These are phyloP conservation scores for Suillus plorans DNA, from an alignment of 768 basidiomycete species.

Conservation along the genomic window DNA sequence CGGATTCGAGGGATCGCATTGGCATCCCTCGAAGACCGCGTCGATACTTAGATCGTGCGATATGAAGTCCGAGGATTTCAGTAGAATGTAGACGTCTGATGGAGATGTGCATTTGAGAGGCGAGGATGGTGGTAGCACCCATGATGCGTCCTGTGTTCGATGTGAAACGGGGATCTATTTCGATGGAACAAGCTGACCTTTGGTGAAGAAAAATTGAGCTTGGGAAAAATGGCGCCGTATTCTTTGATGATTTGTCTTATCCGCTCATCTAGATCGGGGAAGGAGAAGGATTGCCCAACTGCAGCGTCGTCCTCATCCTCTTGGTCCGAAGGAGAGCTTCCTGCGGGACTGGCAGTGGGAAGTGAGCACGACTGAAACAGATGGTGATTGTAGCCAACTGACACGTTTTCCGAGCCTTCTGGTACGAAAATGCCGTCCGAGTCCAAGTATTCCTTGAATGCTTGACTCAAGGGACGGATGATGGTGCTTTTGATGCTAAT, in stretches of 20 bases:
- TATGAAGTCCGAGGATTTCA: conserved; percentile 92
- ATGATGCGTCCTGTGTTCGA: conserved; percentile 73
- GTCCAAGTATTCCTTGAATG: no score
- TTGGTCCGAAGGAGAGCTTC: conserved; percentile 62
- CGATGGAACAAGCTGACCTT: conserved; percentile 48
- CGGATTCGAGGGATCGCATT: neutral
- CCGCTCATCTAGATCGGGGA: conserved; percentile 66
- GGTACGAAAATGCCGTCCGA: no score
- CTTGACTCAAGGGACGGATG: no score
- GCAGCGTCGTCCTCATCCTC: conserved; percentile 38
- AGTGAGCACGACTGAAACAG: conserved; percentile 35
- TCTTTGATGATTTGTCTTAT: conserved; percentile 20
- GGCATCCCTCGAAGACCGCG: conserved; percentile 70
- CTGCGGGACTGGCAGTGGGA: conserved; percentile 40
- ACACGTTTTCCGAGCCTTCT: no score
- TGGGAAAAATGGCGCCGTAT: conserved; percentile 89
- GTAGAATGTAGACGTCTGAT: conserved; percentile 85
- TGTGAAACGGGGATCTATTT: neutral
- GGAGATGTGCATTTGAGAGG: conserved; percentile 87
- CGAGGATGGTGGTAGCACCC: conserved; percentile 81
- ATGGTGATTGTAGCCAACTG: no score
- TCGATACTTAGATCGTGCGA: conserved; percentile 67
- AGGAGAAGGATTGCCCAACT: conserved; percentile 46
- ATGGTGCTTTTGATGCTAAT: no score
- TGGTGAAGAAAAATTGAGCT: conserved; percentile 77